Base-by-base conservation (phyloP, 805 yeast genomes). In the Saturnispora zaruensis region DNA sequence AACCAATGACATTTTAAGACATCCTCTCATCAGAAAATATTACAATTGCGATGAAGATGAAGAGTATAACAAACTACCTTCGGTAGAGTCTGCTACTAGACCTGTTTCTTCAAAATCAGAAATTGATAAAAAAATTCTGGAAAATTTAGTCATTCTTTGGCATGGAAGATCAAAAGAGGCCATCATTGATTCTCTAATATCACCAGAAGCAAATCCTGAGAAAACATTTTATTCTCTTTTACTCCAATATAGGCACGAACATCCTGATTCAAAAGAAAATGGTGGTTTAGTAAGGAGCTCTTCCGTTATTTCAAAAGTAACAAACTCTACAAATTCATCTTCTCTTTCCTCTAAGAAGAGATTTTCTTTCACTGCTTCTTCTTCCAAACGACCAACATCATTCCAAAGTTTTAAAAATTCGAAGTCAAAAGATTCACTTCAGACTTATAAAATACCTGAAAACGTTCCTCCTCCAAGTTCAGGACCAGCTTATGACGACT, bases 11-110 rank as follows among this genome's bases (percentile, higher is more conserved):
- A 87, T 93, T 50, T 68, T 87, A 52, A 72, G 66, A 24, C 99
- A 93, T 68, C 96, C 97, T 3, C 69, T 93, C 41, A 68, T 93
- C 55, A 76, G 72, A 41, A 88, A 88, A 66, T 88, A 93, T 61
- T 81, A 82, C 5, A 69, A 73, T 69, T 66, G 60, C 67, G 70
- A 56, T 51, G 56, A 57, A 45, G 68, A 66, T 46, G 56, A 61
- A 23, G 65, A 62, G 41, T 63, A 59, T 47, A 56, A 66, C 51
- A 68, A 72, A 38, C 69, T 78, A 53, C 83, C 83, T 2, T 77
- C 78, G 54, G 81, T 81, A 6, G 71, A 71, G 54, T 73, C 78
- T 25, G 80, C 81, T 20, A 67, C 70, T 54, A 71, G 67, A 55
- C 77, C 81, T 2, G 72, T 77, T 52, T 44, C 51, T 21, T 67